Evolutionary conservation across 1,284 basidiomycete species (phyloP).

Genomic region (Microstroma glucosiphilum): DNA sequence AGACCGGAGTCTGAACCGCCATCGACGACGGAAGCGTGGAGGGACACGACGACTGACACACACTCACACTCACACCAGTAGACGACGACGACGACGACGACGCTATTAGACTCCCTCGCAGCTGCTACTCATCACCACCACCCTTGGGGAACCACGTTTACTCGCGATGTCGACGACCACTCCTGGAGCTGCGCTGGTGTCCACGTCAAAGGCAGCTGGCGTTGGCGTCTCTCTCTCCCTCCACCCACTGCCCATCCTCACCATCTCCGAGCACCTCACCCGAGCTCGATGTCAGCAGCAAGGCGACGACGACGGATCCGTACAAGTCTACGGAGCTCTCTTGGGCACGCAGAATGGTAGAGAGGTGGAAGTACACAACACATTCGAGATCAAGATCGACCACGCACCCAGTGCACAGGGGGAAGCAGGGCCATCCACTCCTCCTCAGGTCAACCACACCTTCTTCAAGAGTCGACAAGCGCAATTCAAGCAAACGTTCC

Average conservation of each 20-base stretch:
- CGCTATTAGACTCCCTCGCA: too few relatives aligned
- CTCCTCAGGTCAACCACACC: conserved; percentile 21
- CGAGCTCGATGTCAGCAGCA: conserved; percentile 65
- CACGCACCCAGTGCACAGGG: conserved; percentile 5
- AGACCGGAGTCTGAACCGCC: too few relatives aligned
- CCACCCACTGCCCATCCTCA: conserved; percentile 90
- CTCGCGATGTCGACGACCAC: too few relatives aligned
- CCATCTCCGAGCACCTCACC: conserved; percentile 90
- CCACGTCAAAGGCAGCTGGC: neutral
- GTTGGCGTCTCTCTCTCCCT: neutral
- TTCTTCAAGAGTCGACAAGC: conserved; percentile 77
- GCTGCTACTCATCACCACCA: too few relatives aligned
- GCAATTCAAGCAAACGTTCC: conserved; percentile 97
- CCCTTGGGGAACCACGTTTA: too few relatives aligned
- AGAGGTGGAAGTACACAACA: conserved; percentile 91
- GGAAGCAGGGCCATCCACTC: neutral
- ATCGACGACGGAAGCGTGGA: too few relatives aligned
- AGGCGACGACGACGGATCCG: conserved; percentile 13
- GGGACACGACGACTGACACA: too few relatives aligned
- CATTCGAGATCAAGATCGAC: conserved; percentile 74
- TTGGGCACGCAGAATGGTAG: conserved; percentile 90
- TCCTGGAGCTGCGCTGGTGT: too few relatives aligned
- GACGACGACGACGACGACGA: too few relatives aligned
- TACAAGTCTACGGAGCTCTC: conserved; percentile 74
- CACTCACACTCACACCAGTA: too few relatives aligned